Evolutionary conservation across 768 basidiomycete genomes (phyloP), one percentile per base, ranked within the genome.

Genomic region (Hemileccinum rubropunctum): DNA sequence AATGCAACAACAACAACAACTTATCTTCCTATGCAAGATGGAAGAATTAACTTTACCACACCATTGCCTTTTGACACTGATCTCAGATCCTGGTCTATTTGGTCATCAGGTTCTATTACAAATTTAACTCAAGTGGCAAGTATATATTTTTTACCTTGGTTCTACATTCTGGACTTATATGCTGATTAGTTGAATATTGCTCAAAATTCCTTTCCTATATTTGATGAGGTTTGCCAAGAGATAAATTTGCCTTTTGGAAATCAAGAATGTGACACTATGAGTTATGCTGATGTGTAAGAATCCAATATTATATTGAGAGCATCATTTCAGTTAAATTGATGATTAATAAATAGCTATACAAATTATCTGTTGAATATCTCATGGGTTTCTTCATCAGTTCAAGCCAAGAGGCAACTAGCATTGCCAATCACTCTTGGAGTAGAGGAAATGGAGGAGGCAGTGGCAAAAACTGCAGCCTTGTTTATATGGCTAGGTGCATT

Each of bases 401-500:
- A 36, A 30, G 10, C 18, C 10, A n/a, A 13, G 36, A 6, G 15
- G 11, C 13, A 6, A 11, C 6, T 32, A 2, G 6, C 3, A 23
- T 18, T 10, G 13, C 14, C 23, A 21, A 12, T 45, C 0, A 21
- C 10, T n/a, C 33, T 56, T 21, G 11, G 15, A 1, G 1, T 4
- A 1, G 9, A 6, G 3, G 15, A 52, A n/a, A 33, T 56, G 30
- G 43, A 56, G 33, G 33, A 45, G 48, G 35, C 35, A 12, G 6
- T 48, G 11, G 46, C 47, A 36, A 12, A 38, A 6, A 9, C 27
- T 2, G 20, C 43, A 33, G 50, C 54, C 9, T 23, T 26, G 34
- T 33, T 34, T n/a, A 26, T 55, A 13, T 55, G 54, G 54, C 12
- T 45, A 11, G 47, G 54, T 52, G 26, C 48, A 34, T 27, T 11